These are phyloP conservation scores for Apiotrichum veenhuisii DNA, from an alignment of 1,284 basidiomycete genomes.

Conservation along the genomic window DNA sequence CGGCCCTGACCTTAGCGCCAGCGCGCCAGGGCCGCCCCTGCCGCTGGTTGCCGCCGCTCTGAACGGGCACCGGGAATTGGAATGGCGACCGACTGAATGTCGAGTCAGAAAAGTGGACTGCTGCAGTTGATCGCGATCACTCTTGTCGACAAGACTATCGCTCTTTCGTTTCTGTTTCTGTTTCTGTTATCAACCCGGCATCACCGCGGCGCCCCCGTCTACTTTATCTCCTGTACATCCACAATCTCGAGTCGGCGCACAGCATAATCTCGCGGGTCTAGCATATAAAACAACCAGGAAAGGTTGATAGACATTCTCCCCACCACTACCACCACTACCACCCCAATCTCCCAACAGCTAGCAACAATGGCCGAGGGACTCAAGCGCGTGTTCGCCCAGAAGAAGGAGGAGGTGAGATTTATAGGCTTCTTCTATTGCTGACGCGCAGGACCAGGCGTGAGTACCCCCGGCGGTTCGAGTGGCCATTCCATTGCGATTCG, in stretches of 20 bases:
- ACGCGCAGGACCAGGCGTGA: slow-evolving; percentile 39
- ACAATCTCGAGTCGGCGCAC: slow-evolving; percentile 2
- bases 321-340: neutral
- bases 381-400: slow-evolving; percentile 67
- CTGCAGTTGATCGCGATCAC: too few species aligned
- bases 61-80: too few species aligned
- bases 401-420: slow-evolving; percentile 60
- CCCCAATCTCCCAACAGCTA: neutral
- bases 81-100: too few species aligned
- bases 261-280: too few species aligned
- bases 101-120: slow-evolving; percentile 4
- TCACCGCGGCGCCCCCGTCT: neutral
- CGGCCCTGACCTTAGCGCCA: too few species aligned
- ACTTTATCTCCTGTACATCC: neutral
- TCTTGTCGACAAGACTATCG: neutral
- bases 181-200: neutral
- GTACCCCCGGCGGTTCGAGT: slow-evolving; percentile 18
- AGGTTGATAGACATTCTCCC: neutral
- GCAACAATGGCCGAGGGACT: slow-evolving; percentile 65
- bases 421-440: neutral
- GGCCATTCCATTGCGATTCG: too few species aligned
- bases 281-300: too few species aligned
- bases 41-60: neutral
- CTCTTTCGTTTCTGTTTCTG: neutral
- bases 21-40: too few species aligned